These are phyloP conservation scores for Bromus sterilis DNA, from an alignment of 176 grass and related monocot genomes.

Conservation along the genomic window DNA sequence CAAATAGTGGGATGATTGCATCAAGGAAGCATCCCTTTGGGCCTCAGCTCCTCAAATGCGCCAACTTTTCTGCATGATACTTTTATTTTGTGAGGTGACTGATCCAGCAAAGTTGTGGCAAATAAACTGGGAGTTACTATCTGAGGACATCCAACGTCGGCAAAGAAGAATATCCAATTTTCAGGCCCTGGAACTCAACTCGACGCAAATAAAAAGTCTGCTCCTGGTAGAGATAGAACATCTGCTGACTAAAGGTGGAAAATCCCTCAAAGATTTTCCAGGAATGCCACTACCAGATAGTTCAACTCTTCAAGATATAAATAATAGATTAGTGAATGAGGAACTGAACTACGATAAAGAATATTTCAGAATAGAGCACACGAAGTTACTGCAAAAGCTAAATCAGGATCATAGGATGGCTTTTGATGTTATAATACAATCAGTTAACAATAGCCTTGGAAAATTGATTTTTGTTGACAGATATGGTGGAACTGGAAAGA, in stretches of 20 bases:
- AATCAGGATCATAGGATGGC: neutral
- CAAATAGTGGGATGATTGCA: too few relatives aligned
- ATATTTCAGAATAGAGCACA: neutral
- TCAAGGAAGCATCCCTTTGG: too few relatives aligned
- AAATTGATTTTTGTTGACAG: neutral
- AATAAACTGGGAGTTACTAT: neutral
- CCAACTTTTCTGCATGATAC: conserved; percentile 11
- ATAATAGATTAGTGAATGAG: conserved; percentile 6
- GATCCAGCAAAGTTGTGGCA: neutral
- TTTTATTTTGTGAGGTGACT: neutral
- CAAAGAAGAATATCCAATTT: neutral
- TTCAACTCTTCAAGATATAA: neutral
- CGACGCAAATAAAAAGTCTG: neutral
- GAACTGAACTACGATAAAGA: neutral
- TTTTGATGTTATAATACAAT: neutral
- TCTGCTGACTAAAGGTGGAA: neutral
- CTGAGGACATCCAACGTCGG: neutral
- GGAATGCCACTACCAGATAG: neutral
- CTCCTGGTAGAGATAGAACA: too few relatives aligned
- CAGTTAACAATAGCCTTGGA: neutral
- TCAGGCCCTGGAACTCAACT: neutral
- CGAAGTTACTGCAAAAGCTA: neutral
- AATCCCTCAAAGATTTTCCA: neutral
- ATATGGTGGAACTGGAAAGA: too few relatives aligned
- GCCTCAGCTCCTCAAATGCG: neutral